These are phyloP conservation scores for Ophiostoma sp. DNA, from an alignment of 2,329 filamentous ascomycete species.

Conservation along the genomic window DNA sequence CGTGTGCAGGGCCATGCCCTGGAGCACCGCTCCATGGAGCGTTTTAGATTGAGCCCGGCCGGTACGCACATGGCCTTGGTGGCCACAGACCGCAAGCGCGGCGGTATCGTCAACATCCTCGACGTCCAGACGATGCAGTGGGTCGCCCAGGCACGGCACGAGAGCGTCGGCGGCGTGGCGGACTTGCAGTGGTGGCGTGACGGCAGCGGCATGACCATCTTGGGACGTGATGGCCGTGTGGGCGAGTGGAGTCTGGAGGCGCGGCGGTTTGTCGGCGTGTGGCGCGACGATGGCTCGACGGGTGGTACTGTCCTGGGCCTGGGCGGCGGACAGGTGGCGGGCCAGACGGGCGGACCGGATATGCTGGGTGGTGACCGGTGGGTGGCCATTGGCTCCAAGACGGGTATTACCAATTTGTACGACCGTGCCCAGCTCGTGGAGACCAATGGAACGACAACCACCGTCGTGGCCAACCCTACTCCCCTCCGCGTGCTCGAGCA, in stretches of 20 bases:
- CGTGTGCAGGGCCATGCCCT: slow-evolving; percentile 72
- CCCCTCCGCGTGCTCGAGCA: slow-evolving; percentile 78
- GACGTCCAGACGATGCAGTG: slow-evolving; percentile 81
- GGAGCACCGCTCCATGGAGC: slow-evolving; percentile 88
- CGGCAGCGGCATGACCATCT: slow-evolving; percentile 76
- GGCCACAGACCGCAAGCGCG: slow-evolving; percentile 78
- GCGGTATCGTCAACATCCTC: slow-evolving; percentile 84
- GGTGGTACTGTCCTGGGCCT: slow-evolving; percentile 80
- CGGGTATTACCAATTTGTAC: slow-evolving; percentile 91
- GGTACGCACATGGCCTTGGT: slow-evolving; percentile 83
- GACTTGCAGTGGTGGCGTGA: slow-evolving; percentile 94
- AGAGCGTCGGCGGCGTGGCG: slow-evolving; percentile 78
- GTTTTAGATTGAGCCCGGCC: slow-evolving; percentile 82
- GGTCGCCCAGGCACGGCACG: slow-evolving; percentile 78
- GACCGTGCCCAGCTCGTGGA: slow-evolving; percentile 70
- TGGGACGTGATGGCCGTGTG: slow-evolving; percentile 83
- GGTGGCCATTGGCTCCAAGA: slow-evolving; percentile 83
- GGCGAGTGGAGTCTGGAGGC: slow-evolving; percentile 79
- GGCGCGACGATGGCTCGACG: slow-evolving; percentile 87
- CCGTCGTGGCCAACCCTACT: slow-evolving; percentile 66
- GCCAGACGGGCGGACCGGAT: slow-evolving; percentile 50
- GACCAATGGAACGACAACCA: slow-evolving; percentile 44
- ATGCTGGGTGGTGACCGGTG: slow-evolving; percentile 77
- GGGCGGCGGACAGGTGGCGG: slow-evolving; percentile 55
- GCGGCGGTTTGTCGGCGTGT: slow-evolving; percentile 72